These are phyloP conservation scores for Symbiodinium pilosum DNA, from an alignment of 73 alveolate genomes.

Conservation along the genomic window DNA sequence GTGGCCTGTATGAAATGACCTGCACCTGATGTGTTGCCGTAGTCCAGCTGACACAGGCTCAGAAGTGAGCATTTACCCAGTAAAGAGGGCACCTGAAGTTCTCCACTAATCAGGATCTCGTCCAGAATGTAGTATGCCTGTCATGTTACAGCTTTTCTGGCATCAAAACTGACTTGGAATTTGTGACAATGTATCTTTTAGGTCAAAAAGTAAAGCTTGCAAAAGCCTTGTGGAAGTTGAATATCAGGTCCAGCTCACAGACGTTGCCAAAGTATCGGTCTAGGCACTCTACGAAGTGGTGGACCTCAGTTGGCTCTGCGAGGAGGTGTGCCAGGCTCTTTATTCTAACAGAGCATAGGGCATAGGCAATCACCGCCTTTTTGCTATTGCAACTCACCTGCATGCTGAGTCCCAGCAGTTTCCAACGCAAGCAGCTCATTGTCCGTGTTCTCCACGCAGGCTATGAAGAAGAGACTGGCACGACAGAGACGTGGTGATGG, in stretches of 20 bases:
- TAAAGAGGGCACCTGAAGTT: constrained; percentile 97
- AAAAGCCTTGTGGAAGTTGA: constrained; percentile 99
- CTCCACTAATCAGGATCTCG: constrained; percentile 99
- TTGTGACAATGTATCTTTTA: too few species aligned
- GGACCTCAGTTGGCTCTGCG: constrained; percentile 95
- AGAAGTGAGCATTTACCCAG: too few species aligned
- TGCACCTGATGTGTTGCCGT: neutral
- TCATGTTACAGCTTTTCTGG: too few species aligned
- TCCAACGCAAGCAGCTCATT: constrained; percentile 99
- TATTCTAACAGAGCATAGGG: too few species aligned
- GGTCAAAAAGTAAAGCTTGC: constrained; percentile 95
- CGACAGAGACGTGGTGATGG: neutral
- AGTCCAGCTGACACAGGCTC: neutral
- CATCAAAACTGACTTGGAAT: too few species aligned
- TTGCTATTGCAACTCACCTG: too few species aligned
- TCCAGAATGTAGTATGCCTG: constrained; percentile 99
- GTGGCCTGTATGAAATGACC: neutral
- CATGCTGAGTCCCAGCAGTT: neutral
- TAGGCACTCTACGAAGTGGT: constrained; percentile 98
- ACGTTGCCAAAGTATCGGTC: constrained; percentile 99
- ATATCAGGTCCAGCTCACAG: constrained; percentile 99
- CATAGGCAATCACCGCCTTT: too few species aligned
- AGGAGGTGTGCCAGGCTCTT: too few species aligned
- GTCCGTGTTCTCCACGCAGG: constrained; percentile 99
- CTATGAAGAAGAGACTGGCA: constrained; percentile 98